These are phyloP conservation scores for Phytophthora syringae DNA, from an alignment of 352 stramenopile species.

Conservation along the genomic window DNA sequence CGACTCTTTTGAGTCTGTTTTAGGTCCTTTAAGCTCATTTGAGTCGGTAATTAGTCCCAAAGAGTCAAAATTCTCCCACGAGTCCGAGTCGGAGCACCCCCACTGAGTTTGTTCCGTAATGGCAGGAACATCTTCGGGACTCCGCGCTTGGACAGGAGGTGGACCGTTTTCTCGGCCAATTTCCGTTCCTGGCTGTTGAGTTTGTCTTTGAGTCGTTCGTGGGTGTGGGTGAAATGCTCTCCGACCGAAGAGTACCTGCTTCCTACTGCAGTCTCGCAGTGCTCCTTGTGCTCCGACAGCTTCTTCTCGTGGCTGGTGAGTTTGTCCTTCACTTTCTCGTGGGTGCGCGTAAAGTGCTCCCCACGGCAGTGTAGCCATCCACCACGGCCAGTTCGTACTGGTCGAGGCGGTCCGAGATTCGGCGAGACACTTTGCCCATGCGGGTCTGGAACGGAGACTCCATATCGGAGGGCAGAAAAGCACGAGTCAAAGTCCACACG, in stretches of 20 bases:
- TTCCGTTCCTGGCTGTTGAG: slow-evolving; percentile 24
- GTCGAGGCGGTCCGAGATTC: slow-evolving; percentile 23
- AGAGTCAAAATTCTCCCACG: neutral
- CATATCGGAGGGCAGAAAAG: slow-evolving; percentile 8
- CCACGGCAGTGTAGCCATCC: slow-evolving; percentile 18
- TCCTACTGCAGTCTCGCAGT: slow-evolving; percentile 20
- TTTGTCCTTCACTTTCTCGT: slow-evolving; percentile 13
- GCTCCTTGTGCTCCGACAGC: slow-evolving; percentile 14
- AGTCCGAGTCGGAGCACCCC: slow-evolving; percentile 4
- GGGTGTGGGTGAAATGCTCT: slow-evolving; percentile 12
- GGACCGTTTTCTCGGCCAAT: slow-evolving; percentile 14
- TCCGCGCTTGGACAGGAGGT: slow-evolving; percentile 21
- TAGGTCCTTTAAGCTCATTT: neutral
- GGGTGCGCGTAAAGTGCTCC: slow-evolving; percentile 20
- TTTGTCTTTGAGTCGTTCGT: slow-evolving; percentile 17
- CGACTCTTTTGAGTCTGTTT: neutral
- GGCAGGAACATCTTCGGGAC: slow-evolving; percentile 19
- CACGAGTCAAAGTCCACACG: slow-evolving; percentile 22
- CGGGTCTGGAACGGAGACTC: slow-evolving; percentile 14
- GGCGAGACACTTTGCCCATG: slow-evolving; percentile 11
- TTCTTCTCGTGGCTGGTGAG: slow-evolving; percentile 24
- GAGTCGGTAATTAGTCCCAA: neutral
- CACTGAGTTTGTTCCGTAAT: slow-evolving; percentile 17
- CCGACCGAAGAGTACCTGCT: slow-evolving; percentile 5
- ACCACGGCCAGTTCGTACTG: slow-evolving; percentile 24